Base-by-base conservation (phyloP, 257 asterid species). In the Cordia subcordata region DNA sequence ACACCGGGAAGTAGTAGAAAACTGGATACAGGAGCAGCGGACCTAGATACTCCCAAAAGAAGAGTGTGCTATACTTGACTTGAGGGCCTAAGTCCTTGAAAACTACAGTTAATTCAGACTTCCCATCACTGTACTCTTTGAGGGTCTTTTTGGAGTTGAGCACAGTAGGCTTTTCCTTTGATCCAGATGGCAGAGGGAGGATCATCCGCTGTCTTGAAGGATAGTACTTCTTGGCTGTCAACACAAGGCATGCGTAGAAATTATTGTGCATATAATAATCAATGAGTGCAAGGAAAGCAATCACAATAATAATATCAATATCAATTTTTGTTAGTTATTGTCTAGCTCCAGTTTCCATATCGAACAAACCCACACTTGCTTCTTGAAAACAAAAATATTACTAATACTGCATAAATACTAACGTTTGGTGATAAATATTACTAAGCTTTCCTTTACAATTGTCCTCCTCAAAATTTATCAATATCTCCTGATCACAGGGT, bases 61-160 rank as follows among this genome's bases (percentile, higher is more conserved):
- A 88, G 65, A 92, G 89, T 33, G 96, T 92, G 80, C 97, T 79
- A 56, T 92, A 92, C 12, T 68, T 76, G 62, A 92, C 95, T 78
- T 92, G 99, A 12, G 96, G 84, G 32, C 99, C 99, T 4, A 92
- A 78, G 74, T 92, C 99, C 77, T 92, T 92, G 87, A 92, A 88
- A 71, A 84, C 85, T 20, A 92, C 76, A 19, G 90, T 82, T 50
- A 92, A 69, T 11, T 70, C 51, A 15, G 61, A 54, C 64, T 72
- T 84, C 55, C 87, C 94, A n/a, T 74, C 82, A 11, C 71, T 51
- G 61, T 88, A 92, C 58, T 92, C 99, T 49, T 78, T 79, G 21
- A 92, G 84, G 69, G 75, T 82, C 91, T 92, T 92, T 62, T 79
- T 74, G 54, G 74, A 74, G 62, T 78, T 63, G 57, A 92, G 95